These are phyloP conservation scores for Ottelia alismoides DNA, from an alignment of 106 monocot species.

Conservation along the genomic window DNA sequence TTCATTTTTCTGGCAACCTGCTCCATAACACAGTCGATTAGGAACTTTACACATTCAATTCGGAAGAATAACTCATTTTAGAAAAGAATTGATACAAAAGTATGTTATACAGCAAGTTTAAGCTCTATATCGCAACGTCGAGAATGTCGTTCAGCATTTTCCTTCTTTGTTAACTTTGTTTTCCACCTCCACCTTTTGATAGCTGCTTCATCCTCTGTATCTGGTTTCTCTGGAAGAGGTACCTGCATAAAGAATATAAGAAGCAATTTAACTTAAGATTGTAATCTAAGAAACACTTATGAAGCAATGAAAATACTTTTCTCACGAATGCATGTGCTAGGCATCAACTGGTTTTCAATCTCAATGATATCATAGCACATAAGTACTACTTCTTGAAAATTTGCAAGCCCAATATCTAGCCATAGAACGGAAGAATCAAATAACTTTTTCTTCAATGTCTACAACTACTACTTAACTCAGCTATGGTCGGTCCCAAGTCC, in stretches of 20 bases:
- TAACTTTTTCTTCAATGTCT: too few species aligned
- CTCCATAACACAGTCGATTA: neutral
- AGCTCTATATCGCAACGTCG: constrained; percentile 93
- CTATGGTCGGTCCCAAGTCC: too few species aligned
- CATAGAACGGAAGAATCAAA: too few species aligned
- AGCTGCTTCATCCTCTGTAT: constrained; percentile 55
- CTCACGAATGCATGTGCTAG: too few species aligned
- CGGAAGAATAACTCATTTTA: too few species aligned
- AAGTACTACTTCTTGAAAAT: too few species aligned
- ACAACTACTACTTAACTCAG: too few species aligned
- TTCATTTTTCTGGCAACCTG: constrained; percentile 96
- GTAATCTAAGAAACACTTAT: neutral
- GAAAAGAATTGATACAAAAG: too few species aligned
- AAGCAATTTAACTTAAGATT: neutral
- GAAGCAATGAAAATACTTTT: neutral
- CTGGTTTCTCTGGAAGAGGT: constrained; percentile 82
- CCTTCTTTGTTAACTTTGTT: constrained; percentile 49
- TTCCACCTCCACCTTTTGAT: constrained; percentile 86
- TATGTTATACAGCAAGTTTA: constrained; percentile 94
- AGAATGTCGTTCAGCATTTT: constrained; percentile 89
- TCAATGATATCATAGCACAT: too few species aligned
- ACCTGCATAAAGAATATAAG: constrained; percentile 28
- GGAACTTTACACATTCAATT: too few species aligned
- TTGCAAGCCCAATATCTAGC: too few species aligned
- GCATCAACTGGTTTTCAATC: too few species aligned